Evolutionary conservation across 2,329 filamentous ascomycete genomes (phyloP), one percentile per base, ranked within the genome.

Genomic region (Gnomoniopsis smithogilvyi): DNA sequence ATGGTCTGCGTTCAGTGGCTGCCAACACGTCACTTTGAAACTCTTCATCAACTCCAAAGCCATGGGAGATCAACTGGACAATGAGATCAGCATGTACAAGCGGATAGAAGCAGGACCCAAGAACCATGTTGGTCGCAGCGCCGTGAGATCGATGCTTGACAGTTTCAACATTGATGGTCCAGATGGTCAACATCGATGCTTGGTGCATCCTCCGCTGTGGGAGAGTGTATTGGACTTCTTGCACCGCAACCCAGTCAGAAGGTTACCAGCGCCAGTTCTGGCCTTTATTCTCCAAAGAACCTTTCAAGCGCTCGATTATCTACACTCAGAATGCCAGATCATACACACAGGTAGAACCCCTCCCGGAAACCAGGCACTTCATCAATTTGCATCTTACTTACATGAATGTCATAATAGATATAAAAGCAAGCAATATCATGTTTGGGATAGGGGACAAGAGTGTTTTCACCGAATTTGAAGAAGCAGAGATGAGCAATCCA

Each of bases 351-450:
- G 77, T 80, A 64, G 62, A 62, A 66, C 56, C 17, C 54, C n/a
- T n/a, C n/a, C n/a, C n/a, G n/a, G n/a, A n/a, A 33, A 19, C 26
- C 15, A 45, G 33, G 34, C n/a, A 38, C 34, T 38, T 38, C 15
- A 15, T 8, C 34, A 10, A 38, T 38, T 8, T 8, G 34, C 34
- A 38, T n/a, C 34, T 15, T 15, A 38, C 34, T 38, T n/a, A 38
- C 12, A 12, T 22, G 10, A 22, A 30, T 38, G 19, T 17, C 11
- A 30, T 54, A 12, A 36, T 33, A 51, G 52, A 30, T 46, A 77
- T 81, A 33, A 78, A 77, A 61, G 73, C 74, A 2, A 74, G 78
- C 59, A 80, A 80, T 50, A 76, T 81, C 41, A 75, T 80, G 71
- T 70, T 50, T 10, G 47, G 24, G 11, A 33, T 50, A 10, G 47